Base-by-base conservation (phyloP, 2,329 filamentous ascomycete species). In the Chrysoporthe puriensis region DNA sequence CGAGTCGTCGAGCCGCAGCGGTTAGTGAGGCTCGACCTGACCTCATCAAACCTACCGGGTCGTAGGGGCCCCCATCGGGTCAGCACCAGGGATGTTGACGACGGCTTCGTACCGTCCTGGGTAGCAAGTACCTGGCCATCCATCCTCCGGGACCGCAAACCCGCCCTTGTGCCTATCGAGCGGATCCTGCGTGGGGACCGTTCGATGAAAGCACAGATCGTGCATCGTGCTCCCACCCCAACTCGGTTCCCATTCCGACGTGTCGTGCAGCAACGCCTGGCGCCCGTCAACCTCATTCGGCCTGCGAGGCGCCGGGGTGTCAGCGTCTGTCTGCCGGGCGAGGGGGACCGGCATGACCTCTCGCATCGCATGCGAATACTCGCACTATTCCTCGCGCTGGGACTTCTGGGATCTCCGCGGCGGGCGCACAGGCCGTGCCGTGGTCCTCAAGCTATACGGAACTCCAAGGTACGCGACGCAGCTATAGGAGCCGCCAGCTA, bases 151-250 rank as follows among this genome's bases (percentile, higher is more conserved):
- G 50, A 54, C 21, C 50, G 26, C 26, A 21, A 54, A 32, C 21
- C 50, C 50, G 32, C 50, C 26, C 50, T 32, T 54, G 32, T 54
- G 50, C 62, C 66, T 67, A 21, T 67, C 62, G 48, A 44, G 66
- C 66, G 52, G 66, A 67, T 67, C 62, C 32, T 61, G 61, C 66
- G 57, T 60, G 66, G 66, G 59, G 21, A 42, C 48, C 52, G 26
- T 26, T 67, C 62, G 62, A 64, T 64, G 26, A 52, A 60, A 63
- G 64, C 56, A 63, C 57, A 67, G 62, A 65, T 67, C 62, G 66
- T 64, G 62, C 52, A 14, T 61, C 52, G 36, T 59, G 61, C 60
- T 57, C 56, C 57, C 43, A 48, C 40, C 44, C 62, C 57, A 56
- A 65, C 57, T 60, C 56, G 57, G 62, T 67, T 11, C 36, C n/a